Base-by-base conservation (phyloP, 371 early-diverging fungal genomes). In the Rhizopus sp. region DNA sequence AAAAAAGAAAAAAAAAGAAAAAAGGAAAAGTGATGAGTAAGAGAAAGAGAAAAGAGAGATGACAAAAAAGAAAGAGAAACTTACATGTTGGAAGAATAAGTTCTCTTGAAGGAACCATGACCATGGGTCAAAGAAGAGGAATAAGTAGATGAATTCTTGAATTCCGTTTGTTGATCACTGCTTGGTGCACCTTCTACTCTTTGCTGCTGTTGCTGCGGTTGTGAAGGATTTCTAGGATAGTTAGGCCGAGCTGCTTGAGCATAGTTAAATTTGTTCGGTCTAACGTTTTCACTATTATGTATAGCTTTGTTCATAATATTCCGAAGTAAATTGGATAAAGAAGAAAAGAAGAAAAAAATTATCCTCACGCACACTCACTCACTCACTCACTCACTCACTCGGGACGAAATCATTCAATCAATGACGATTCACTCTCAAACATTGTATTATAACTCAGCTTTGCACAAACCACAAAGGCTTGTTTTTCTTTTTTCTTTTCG, bases 191-290 rank as follows among this genome's bases (percentile, higher is more conserved):
- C 33, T 31, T 15, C 33, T 4, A 15, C 54, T 32, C 42, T 42
- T 35, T 50, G 51, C 34, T 31, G 51, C 34, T 31, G 50, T 34
- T 49, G 50, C 42, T 53, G 54, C 32, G 31, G 53, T 9, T 53
- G 41, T 12, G n/a, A 13, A 30, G 40, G 34, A 31, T 33, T 40
- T 10, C 41, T 41, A 7, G 40, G 31, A 16, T 53, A 42, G 32
- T 23, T 53, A 41, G 54, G 17, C 9, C 54, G 40, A 53, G 54
- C 54, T 31, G 34, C 54, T 32, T 53, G 54, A 42, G 42, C 54
- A 32, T 53, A 53, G 38, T 53, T 53, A 15, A 46, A 46, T 46
- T 46, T 46, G 30, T 46, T 46, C 17, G 46, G 46, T 46, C 46
- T 16, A 46, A 29, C 29, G 12, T 46, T 46, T 8, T 46, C 46